phyloP scores from a whole-genome alignment of 2,329 filamentous ascomycete species.

The Fonsecaea pugnacius region DNA sequence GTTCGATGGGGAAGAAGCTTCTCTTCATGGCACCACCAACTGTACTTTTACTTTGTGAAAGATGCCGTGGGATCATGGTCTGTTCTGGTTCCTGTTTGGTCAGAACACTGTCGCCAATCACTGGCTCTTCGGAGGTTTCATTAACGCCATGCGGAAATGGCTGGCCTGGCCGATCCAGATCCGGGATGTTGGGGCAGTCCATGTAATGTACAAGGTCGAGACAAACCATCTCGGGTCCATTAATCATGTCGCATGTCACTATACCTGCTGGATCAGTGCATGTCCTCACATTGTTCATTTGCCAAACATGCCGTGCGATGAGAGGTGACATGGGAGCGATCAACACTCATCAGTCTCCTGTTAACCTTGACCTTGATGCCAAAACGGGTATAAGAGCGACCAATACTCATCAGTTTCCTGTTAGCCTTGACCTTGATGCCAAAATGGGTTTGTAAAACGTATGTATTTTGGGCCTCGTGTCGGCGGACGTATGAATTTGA shows the following conservation, averaged over 20 bases:
- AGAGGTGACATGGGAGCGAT: not conserved
- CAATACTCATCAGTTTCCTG: not conserved
- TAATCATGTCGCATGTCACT: not conserved
- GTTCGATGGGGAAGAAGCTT: not conserved
- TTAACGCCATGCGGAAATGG: too few species aligned
- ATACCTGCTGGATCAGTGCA: not conserved
- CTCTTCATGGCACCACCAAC: not conserved
- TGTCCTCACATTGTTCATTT: not conserved
- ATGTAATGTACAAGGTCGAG: not conserved
- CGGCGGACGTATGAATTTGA: too few species aligned
- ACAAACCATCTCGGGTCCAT: not conserved
- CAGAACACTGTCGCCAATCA: too few species aligned
- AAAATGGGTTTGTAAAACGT: not conserved
- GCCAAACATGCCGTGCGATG: not conserved
- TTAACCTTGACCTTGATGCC: not conserved
- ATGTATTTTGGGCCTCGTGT: too few species aligned
- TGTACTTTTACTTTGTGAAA: not conserved
- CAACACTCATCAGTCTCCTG: not conserved
- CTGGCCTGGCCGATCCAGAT: too few species aligned
- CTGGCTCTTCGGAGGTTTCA: too few species aligned
- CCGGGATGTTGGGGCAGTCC: not conserved
- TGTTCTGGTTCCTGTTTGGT: too few species aligned
- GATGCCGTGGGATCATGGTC: not conserved
- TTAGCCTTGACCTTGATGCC: not conserved
- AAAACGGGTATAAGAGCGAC: not conserved